Percentiles rank a stretch among this genome's conserved stretches.
Evolutionary conservation across 768 basidiomycete genomes (phyloP).

Genomic region (Naematelia encephala): DNA sequence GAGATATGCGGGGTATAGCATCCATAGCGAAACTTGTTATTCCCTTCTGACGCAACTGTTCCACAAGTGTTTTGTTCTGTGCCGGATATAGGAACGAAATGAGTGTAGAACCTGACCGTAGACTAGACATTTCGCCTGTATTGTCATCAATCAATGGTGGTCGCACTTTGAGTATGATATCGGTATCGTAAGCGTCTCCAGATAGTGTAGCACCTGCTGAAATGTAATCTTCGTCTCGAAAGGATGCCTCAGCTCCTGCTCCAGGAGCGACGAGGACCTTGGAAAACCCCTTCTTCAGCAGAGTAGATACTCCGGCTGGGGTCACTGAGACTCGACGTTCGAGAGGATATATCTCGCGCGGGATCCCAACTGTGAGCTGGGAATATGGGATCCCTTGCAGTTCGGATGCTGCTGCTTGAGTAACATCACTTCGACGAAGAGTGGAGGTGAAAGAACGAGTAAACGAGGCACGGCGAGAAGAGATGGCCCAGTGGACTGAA

Average conservation of each 20-base stretch:
- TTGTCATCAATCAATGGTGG: slow-evolving; percentile 60
- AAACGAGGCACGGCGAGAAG: neutral
- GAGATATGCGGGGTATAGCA: slow-evolving; percentile 83
- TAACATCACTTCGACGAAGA: neutral
- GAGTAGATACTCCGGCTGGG: slow-evolving; percentile 68
- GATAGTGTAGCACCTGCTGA: slow-evolving; percentile 74
- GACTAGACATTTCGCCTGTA: slow-evolving; percentile 58
- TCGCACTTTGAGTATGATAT: slow-evolving; percentile 82
- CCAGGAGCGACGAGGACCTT: slow-evolving; percentile 69
- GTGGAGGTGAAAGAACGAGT: neutral
- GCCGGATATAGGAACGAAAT: slow-evolving; percentile 80
- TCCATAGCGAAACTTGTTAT: slow-evolving; percentile 84
- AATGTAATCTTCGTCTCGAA: slow-evolving; percentile 73
- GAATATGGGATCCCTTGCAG: slow-evolving; percentile 61
- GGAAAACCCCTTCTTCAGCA: slow-evolving; percentile 78
- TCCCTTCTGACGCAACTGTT: slow-evolving; percentile 64
- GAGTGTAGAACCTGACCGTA: slow-evolving; percentile 73
- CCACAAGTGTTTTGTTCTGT: slow-evolving; percentile 72
- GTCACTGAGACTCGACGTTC: slow-evolving; percentile 79
- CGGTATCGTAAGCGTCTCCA: slow-evolving; percentile 39
- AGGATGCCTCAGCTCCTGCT: slow-evolving; percentile 71
- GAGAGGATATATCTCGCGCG: slow-evolving; percentile 69
- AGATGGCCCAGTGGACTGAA: neutral
- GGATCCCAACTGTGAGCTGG: slow-evolving; percentile 69
- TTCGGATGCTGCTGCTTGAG: neutral